Percentiles rank a stretch among this genome's conserved stretches.
phyloP scores from a whole-genome alignment of 129 eudicot genomes.

The Smallanthus sonchifolius region DNA sequence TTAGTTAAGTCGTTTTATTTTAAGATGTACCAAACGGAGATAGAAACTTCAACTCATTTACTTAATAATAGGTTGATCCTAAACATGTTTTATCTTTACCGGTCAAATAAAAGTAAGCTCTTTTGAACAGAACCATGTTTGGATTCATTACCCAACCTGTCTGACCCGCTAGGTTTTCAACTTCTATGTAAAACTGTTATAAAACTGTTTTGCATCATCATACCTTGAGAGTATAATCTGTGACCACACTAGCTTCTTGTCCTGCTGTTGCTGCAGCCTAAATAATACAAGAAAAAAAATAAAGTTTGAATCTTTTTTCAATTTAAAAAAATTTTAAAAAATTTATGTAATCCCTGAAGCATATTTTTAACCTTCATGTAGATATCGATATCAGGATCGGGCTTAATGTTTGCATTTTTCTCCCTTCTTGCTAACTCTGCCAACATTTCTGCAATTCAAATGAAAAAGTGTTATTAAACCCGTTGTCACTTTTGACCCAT shows the following conservation, averaged over 20 bases:
- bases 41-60: background rate
- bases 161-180: background rate
- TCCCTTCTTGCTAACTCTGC: constrained; percentile 84
- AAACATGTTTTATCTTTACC: background rate
- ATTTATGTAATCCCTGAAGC: background rate
- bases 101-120: background rate
- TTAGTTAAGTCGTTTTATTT: background rate
- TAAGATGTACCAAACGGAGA: background rate
- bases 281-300: constrained; percentile 7
- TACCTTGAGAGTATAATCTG: constrained; percentile 82
- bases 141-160: background rate
- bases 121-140: too few species aligned
- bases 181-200: background rate
- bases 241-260: constrained; percentile 69
- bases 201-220: background rate
- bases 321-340: background rate
- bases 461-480: background rate
- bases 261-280: constrained; percentile 75
- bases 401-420: constrained; percentile 77
- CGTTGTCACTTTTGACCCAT: background rate
- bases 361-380: constrained; percentile 65
- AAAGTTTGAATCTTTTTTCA: background rate
- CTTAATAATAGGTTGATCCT: background rate
- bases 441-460: constrained; percentile 62
- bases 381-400: constrained; percentile 80